Percentiles rank a stretch among this genome's conserved stretches.
phyloP scores from a whole-genome alignment of 495 filamentous ascomycete genomes.

The Pseudoneurospora amorphoporcata region DNA sequence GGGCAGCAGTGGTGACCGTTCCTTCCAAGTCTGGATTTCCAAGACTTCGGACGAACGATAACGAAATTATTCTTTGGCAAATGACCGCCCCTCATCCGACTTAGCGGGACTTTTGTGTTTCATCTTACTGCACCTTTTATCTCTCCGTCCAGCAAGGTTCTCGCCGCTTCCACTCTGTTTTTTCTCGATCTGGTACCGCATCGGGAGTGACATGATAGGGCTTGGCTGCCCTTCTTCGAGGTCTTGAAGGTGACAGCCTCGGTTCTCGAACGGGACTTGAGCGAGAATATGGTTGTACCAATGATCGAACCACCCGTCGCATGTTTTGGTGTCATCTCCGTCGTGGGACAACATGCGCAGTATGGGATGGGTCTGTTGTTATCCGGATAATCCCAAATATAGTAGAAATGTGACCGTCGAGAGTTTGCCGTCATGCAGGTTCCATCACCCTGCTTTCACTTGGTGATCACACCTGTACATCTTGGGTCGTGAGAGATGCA shows the following conservation, averaged over 20 bases:
- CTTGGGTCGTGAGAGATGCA: background rate
- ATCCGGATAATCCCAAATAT: background rate
- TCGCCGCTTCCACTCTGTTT: background rate
- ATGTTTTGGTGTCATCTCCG: background rate
- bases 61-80: background rate
- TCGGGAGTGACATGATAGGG: background rate
- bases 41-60: background rate
- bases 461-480: background rate
- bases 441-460: background rate
- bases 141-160: slow-evolving; percentile 1
- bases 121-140: background rate
- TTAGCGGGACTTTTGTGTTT: background rate
- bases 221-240: background rate
- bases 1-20: background rate
- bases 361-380: background rate
- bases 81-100: background rate
- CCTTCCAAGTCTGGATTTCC: background rate
- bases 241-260: background rate
- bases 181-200: background rate
- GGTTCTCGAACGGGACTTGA: background rate
- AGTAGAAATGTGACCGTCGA: background rate
- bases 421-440: background rate
- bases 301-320: background rate
- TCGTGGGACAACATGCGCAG: background rate
- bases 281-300: background rate